Evolutionary conservation across 768 basidiomycete species (phyloP), one percentile per base, ranked within the genome.

Genomic region (Xerocomellus chrysenteron): DNA sequence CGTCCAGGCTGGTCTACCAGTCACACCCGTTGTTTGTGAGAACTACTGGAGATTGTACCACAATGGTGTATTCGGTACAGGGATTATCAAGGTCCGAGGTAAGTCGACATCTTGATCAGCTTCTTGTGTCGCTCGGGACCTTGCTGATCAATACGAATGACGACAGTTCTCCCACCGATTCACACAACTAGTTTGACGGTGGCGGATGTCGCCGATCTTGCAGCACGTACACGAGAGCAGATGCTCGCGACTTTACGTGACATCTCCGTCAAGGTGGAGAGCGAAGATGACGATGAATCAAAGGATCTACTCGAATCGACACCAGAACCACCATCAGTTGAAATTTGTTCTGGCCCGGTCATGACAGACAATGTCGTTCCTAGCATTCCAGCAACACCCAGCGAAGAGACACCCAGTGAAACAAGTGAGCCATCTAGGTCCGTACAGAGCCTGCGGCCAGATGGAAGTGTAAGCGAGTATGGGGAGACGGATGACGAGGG

Each of bases 21-120:
- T 99, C 65, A 82, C 92, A 32, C 96, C 97, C 7, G 82, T 99
- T 50, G 87, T 98, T 3, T 85, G 86, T 50, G 94, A 98, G 76
- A 98, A 98, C 72, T 99, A 98, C 70, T 91, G 91, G 82, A 75
- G 83, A 58, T 62, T 96, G 45, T 98, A 97, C 71, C 85, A 83
- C 66, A 81, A 85, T 59, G 87, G 87, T 36, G 75, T 85, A 19
- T 91, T 98, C 60, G 85, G 86, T 39, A 73, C 78, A 26, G 96
- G 96, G 0, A 81, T 78, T 11, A 77, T 98, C 59, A 90, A 82
- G 68, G 80, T 98, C 61, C 85, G 83, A 80, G 92, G 97, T 72
- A 12, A 58, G 72, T 69, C 17, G 35, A 21, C 12, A 24, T 43
- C 26, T 47, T 43, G 13, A 39, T 36, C 33, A 4, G 21, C 17